Base-by-base conservation (phyloP, 768 basidiomycete species). In the Kwoniella botswanensis region DNA sequence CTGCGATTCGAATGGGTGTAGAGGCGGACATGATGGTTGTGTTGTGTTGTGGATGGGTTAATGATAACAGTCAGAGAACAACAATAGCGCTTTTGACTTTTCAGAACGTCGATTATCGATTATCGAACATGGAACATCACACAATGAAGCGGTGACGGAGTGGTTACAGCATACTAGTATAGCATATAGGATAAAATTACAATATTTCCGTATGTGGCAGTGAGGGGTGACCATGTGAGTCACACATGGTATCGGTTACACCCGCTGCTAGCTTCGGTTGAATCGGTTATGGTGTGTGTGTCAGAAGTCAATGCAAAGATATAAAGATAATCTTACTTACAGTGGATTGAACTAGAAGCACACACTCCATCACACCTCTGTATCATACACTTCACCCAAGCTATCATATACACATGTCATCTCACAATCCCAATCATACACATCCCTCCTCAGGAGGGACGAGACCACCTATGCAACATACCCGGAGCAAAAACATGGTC, bases 401-500 rank as follows among this genome's bases (percentile, higher is more conserved):
- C 6, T 6, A 35, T 35, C 35, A 35, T 6, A 35, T 35, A 35
- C 35, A 35, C 2, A 35, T 35, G 35, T 35, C 35, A 35, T 35
- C 35, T 35, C 35, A 35, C 35, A 35, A 35, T 35, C 35, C 35
- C 1, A 4, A 35, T 4, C 3, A 35, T 50, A 50, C 46, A 65
- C 58, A 26, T 60, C 18, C 68, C 58, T 43, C 61, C 26, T 18
- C 60, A 44, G 18, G 63, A 44, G 63, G 63, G 58, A 21, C 52
- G 18, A 42, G 64, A 43, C 63, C 59, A 24, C 10, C 62, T 42
- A 9, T 63, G 26, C 46, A 41, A 12, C 61, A 43, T 22, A 22
- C 66, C 21, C 44, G 61, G 22, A 60, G 64, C 24, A 81, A 79
- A 70, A 81, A 81, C 55, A 75, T 74, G 55, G 79, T 81, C 58